Evolutionary conservation across 2,329 filamentous ascomycete species (phyloP).

Genomic region (Amauroascus niger): DNA sequence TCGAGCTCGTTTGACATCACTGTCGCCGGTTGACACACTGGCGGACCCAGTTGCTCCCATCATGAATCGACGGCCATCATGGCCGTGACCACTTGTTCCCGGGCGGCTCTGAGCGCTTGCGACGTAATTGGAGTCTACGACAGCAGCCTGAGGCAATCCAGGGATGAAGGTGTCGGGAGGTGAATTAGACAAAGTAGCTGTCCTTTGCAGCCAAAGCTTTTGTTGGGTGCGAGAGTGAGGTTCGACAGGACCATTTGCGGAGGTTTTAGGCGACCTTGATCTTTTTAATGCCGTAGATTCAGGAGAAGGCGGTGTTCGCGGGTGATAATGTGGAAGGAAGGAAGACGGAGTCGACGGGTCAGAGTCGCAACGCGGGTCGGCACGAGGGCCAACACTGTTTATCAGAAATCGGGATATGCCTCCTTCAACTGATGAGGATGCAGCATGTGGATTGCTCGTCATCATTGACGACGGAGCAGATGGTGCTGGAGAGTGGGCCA

Average conservation of each 20-base stretch:
- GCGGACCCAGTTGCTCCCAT: constrained; percentile 5
- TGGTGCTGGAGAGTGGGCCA: constrained; percentile 23
- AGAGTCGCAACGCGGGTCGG: constrained; percentile 33
- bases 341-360: constrained; percentile 40
- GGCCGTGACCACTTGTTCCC: constrained; percentile 17
- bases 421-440: constrained; percentile 41
- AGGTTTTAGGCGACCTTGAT: constrained; percentile 26
- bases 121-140: constrained; percentile 30
- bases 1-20: constrained; percentile 33
- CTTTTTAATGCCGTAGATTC: constrained; percentile 25
- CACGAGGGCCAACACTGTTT: constrained; percentile 26
- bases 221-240: constrained; percentile 40
- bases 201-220: constrained; percentile 41
- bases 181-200: constrained; percentile 37
- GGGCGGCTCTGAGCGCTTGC: constrained; percentile 25
- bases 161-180: constrained; percentile 30
- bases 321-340: constrained; percentile 41
- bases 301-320: constrained; percentile 38
- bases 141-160: constrained; percentile 26
- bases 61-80: constrained; percentile 12
- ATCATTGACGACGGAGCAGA: constrained; percentile 25
- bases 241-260: constrained; percentile 29
- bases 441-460: constrained; percentile 28
- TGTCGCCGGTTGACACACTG: constrained; percentile 24
- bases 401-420: constrained; percentile 40